Evolutionary conservation across 1,139 yeast genomes (phyloP).

Genomic region (Pichia sp.): DNA sequence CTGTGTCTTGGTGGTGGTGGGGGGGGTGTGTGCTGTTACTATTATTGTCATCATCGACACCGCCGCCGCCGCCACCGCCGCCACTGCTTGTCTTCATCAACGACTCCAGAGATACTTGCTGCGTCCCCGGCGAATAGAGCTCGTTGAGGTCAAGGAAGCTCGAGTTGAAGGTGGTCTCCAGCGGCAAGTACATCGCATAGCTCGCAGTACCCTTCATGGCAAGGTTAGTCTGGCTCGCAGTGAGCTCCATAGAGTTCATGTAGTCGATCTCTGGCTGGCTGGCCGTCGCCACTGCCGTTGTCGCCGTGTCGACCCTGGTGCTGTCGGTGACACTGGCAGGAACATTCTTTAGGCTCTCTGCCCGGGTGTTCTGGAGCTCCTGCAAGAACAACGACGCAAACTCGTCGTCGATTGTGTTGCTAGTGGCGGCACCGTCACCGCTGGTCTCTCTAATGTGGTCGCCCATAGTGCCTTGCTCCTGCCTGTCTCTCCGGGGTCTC

Average conservation of each 20-base stretch:
- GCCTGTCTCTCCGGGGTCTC: not conserved
- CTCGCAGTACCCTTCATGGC: constrained; percentile 12
- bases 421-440: constrained; percentile 1
- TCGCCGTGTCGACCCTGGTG: no score
- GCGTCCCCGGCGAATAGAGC: not conserved
- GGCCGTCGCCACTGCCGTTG: not conserved
- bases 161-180: constrained; percentile 10
- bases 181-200: constrained; percentile 14
- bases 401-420: constrained; percentile 17
- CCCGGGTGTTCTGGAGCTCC: constrained; percentile 14
- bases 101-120: not conserved
- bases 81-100: not conserved
- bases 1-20: not conserved
- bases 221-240: not conserved
- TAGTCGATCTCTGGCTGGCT: constrained; percentile 8
- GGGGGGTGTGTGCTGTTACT: no score
- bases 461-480: not conserved
- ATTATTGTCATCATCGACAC: not conserved
- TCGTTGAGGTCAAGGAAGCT: constrained; percentile 9
- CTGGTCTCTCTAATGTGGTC: not conserved
- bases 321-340: not conserved
- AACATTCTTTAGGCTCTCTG: not conserved
- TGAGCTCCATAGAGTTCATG: constrained; percentile 4
- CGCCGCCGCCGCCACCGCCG: not conserved
- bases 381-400: constrained; percentile 19